These are phyloP conservation scores for Didymella glomerata DNA, from an alignment of 2,329 filamentous ascomycete genomes.

Conservation along the genomic window DNA sequence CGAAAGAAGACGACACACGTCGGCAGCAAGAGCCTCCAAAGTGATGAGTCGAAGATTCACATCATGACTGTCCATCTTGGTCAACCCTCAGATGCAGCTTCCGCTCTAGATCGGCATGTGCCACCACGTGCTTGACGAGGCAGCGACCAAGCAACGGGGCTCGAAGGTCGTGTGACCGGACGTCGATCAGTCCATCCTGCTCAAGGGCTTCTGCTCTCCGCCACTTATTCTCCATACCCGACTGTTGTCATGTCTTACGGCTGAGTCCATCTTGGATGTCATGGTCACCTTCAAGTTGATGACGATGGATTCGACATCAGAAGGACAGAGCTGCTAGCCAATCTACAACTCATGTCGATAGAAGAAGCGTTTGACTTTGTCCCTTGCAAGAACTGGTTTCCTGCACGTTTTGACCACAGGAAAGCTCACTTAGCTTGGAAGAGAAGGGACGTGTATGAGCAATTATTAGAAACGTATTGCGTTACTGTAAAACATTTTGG, in stretches of 20 bases:
- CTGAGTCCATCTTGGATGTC: no score
- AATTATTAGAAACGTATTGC: no score
- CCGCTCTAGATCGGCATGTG: background rate
- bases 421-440: background rate
- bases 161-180: constrained; percentile 8
- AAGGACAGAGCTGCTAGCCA: background rate
- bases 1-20: background rate
- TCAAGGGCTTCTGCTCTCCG: background rate
- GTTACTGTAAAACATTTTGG: no score
- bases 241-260: background rate
- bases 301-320: background rate
- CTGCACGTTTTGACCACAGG: no score
- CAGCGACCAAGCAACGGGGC: background rate
- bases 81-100: no score
- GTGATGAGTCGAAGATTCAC: background rate
- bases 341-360: background rate
- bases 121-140: constrained; percentile 5
- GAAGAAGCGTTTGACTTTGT: background rate
- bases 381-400: no score
- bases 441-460: no score
- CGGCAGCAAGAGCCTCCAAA: background rate
- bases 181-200: background rate
- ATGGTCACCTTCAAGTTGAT: background rate
- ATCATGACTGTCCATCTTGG: background rate
- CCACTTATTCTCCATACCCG: no score